Conservation (phyloP, 2,329 filamentous ascomycete genomes). For the Amesomyces nigricolor region DNA sequence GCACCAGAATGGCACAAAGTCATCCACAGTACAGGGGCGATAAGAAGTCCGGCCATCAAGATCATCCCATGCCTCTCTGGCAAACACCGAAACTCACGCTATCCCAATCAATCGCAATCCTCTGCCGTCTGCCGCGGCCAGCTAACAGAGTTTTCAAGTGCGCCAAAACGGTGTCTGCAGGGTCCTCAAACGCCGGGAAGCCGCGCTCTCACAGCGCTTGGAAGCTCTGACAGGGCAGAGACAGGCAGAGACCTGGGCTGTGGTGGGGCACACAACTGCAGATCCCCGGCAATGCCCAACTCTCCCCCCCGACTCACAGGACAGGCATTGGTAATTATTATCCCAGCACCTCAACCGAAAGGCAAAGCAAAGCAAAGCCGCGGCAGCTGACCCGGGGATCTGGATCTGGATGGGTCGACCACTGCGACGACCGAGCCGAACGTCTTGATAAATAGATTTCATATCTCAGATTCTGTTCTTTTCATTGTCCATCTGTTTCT, state of each 20-base stretch:
- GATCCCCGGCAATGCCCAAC: background rate
- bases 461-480: background rate
- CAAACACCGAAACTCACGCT: background rate
- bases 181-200: background rate
- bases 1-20: constrained; percentile 16
- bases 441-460: background rate
- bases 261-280: background rate
- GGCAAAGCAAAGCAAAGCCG: background rate
- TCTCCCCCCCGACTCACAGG: background rate
- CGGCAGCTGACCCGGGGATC: constrained; percentile 8
- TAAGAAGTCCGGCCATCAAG: background rate
- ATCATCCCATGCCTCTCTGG: constrained; percentile 30
- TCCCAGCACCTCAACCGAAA: background rate
- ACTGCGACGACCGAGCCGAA: background rate
- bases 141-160: background rate
- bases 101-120: background rate
- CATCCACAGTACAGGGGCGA: background rate
- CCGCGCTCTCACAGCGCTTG: too few relatives aligned
- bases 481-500: background rate
- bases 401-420: constrained; percentile 10
- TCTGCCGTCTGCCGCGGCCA: background rate
- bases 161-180: background rate
- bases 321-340: constrained; percentile 12
- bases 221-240: too few relatives aligned
- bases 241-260: background rate